Base-by-base conservation (phyloP, 208 protist species). In the Acanthamoeba triangularis region DNA sequence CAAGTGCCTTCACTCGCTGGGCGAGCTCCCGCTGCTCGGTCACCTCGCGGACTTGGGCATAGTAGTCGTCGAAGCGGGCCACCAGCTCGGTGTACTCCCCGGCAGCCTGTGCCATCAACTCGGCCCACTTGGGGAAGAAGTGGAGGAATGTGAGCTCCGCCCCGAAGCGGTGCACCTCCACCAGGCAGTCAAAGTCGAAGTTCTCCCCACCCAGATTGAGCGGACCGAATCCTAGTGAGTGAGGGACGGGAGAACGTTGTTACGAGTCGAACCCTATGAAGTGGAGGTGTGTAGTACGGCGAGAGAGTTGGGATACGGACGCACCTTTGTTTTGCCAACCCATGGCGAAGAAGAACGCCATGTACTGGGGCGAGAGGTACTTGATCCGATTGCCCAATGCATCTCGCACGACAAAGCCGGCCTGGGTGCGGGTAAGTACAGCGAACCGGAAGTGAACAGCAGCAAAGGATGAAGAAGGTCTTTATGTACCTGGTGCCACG, bases 131-230 rank as follows among this genome's bases (percentile, higher is more conserved):
- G 54, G 87, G 87, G 47, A 76, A 93, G 63, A 59, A 56, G 41
- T n/a, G 37, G 18, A 93, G 87, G 87, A 93, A 93, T 0, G 61
- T 67, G 16, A 23, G n/a, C 33, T 30, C 35, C 87, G 20, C 61
- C 11, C 47, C 47, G 35, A 74, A 49, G 33, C 87, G 87, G 20
- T 49, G 35, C 7, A 93, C 41, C 61, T 93, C 87, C 35, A 93
- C 41, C 35, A 93, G 41, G 61, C 87, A 93, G 41, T 93, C 87
- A 41, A 41, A 78, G 61, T 93, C 87, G 74, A 93, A 93, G 87
- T 93, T 93, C 56, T 93, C 87, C 47, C 59, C 87, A 23, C 87
- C 87, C 87, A 93, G n/a, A 54, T 93, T 93, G 20, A 93, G 61
- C 3, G 87, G 87, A 41, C 87, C 87, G 14, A 90, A 90, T 16